These are phyloP conservation scores for Rugonectria rugulosa DNA, from an alignment of 2,329 filamentous ascomycete genomes.

Conservation along the genomic window DNA sequence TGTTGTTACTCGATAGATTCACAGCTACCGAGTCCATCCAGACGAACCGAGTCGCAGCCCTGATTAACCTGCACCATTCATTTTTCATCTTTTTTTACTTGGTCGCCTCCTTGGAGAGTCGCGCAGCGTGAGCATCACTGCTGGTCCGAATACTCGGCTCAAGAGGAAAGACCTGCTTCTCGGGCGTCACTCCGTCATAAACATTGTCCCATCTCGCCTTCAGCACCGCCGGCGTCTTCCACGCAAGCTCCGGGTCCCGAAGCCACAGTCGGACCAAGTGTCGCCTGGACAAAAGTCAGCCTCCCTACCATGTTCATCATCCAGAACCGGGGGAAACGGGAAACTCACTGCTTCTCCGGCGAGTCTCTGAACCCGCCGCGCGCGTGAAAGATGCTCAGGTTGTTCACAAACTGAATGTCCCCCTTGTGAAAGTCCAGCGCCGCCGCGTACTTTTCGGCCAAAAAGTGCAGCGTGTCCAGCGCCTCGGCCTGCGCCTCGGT, in stretches of 20 bases:
- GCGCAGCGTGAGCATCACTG: slow-evolving; percentile 32
- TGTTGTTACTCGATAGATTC: neutral
- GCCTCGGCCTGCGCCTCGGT: slow-evolving; percentile 62
- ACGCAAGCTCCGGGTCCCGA: slow-evolving; percentile 56
- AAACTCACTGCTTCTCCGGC: slow-evolving; percentile 53
- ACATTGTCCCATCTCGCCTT: slow-evolving; percentile 59
- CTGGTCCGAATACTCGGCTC: slow-evolving; percentile 51
- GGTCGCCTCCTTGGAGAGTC: slow-evolving; percentile 17
- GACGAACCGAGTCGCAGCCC: no score
- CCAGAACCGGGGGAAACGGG: no score
- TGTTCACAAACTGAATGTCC: slow-evolving; percentile 64
- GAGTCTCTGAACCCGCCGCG: slow-evolving; percentile 58
- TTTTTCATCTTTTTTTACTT: neutral
- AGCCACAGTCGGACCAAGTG: slow-evolving; percentile 60
- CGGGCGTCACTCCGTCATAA: slow-evolving; percentile 59
- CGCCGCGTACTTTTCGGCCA: slow-evolving; percentile 54
- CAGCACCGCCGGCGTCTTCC: slow-evolving; percentile 55
- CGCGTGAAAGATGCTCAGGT: slow-evolving; percentile 61
- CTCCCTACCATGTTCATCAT: slow-evolving; percentile 19
- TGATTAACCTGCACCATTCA: neutral
- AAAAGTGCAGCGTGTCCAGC: slow-evolving; percentile 58
- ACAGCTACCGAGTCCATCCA: neutral
- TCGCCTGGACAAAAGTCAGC: slow-evolving; percentile 47
- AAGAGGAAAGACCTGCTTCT: slow-evolving; percentile 63
- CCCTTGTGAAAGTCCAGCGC: slow-evolving; percentile 57